Evolutionary conservation across 2,329 filamentous ascomycete genomes (phyloP), one percentile per base, ranked within the genome.

Genomic region (Calonectria pseudoreteaudii): DNA sequence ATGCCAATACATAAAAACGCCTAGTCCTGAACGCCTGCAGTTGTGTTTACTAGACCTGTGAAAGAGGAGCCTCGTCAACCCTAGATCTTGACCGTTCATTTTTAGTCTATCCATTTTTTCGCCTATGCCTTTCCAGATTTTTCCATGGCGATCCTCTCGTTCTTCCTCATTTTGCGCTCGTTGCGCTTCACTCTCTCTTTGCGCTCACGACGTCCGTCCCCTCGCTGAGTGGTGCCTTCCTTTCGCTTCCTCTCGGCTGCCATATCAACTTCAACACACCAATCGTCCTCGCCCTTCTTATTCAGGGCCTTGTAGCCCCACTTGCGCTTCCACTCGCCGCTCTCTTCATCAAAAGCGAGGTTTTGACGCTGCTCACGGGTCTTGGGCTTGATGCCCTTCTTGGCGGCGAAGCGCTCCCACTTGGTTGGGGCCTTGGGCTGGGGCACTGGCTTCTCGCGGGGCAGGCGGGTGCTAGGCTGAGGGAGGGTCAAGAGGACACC

Each of bases 301-400:
- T 97, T 97, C 84, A 94, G 93, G 74, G 94, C 96, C 87, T 96
- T 94, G 87, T 97, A 98, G 0, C 97, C 97, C 95, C 96, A 99
- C 86, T 95, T 96, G 76, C 94, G 93, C 83, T 95, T 94, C 95
- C 95, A 98, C 84, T 97, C 94, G 77, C 94, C 94, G 38, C 88
- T 94, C 73, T 90, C 92, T 85, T 98, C 94, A 85, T 98, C 95
- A 84, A 93, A 98, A 71, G 93, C 92, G 80, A 96, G 87, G 87
- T 98, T 90, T 86, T 89, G 85, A 75, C 92, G 90, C 85, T 93
- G 90, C 83, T 97, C 95, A 78, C 94, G 91, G 78, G 91, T 94
- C 91, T 96, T 98, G 86, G 93, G 92, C 87, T 94, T 94, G 87
- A 99, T 98, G 70, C 97, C 97, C 90, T 98, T 98, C 91, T 98